Evolutionary conservation across 768 basidiomycete species (phyloP).

Genomic region (Coprinopsis marcescibilis): DNA sequence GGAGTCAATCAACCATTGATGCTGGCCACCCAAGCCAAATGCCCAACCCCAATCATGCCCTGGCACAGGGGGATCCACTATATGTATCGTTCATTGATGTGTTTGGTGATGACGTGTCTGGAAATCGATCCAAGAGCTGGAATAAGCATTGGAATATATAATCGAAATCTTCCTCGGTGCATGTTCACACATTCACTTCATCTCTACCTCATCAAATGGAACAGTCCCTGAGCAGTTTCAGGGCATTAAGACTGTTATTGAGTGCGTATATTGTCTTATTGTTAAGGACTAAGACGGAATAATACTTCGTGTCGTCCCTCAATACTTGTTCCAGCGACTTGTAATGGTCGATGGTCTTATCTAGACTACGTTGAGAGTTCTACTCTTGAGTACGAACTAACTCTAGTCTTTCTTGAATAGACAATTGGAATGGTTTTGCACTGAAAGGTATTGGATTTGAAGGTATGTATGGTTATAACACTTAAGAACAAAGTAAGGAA

Average conservation of each 20-base stretch:
- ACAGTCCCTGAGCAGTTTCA: constrained; percentile 32
- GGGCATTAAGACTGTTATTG: constrained; percentile 25
- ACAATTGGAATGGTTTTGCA: no score
- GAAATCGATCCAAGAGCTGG: constrained; percentile 38
- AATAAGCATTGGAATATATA: constrained; percentile 42
- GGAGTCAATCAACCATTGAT: constrained; percentile 15
- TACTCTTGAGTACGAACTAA: no score
- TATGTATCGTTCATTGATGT: constrained; percentile 27
- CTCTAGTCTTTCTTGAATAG: no score
- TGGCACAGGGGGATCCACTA: constrained; percentile 25
- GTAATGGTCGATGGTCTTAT: no score
- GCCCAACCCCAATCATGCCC: constrained; percentile 26
- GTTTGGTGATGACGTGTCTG: constrained; percentile 39
- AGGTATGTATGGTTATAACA: no score
- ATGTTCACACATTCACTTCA: constrained; percentile 32
- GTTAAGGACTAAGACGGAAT: no score
- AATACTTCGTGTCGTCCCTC: no score
- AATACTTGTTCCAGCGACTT: no score
- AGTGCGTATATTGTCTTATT: no score
- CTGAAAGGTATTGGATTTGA: no score
- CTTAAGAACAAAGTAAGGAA: no score
- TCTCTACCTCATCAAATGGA: constrained; percentile 33
- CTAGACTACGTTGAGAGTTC: no score
- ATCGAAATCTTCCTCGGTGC: constrained; percentile 28
- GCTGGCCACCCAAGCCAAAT: constrained; percentile 20